Base-by-base conservation (phyloP, 140 eudicot genomes). In the Senecio squalidus region DNA sequence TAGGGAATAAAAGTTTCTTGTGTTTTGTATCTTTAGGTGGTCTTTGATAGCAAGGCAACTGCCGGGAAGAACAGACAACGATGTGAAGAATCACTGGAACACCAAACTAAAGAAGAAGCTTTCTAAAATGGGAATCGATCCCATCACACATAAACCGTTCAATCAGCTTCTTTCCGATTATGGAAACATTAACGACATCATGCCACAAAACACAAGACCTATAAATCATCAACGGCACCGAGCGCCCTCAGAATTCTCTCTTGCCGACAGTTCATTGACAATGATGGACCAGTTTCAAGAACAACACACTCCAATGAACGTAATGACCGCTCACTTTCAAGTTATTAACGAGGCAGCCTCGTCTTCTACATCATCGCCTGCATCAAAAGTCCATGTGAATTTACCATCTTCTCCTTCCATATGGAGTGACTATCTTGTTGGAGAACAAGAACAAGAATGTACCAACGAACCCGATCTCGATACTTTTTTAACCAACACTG, bases 61-160 rank as follows among this genome's bases (percentile, higher is more conserved):
- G 4, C 98, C 96, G 0, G 96, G 98, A 41, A 88, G 96, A 77
- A 87, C 98, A 74, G 96, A 92, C 55, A 92, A 87, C 27, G 98
- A 92, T 53, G 96, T 92, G 20, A 92, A 92, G 60, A 92, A 92
- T 76, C 84, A 92, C 69, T 92, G 96, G 98, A 92, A 92, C 83
- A 81, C 98, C 0, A 92, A 92, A 59, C 82, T 92, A n/a, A 84
- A 83, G 73, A 87, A 92, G 72, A 84, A 84, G 74, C 96, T 92
- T 3, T 22, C 75, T 13, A 80, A 87, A 38, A 87, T 84, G 96
- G 98, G 95, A 24, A 87, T 92, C 17, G 98, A 92, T 53, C 98
- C 95, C 20, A 58, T 87, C 17, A 87, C 96, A 50, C 95, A 84
- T 40, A 93, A 84, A 72, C 95, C 96, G 5, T 76, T 82, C 46